These are phyloP conservation scores for Margaritispora aquatica DNA, from an alignment of 495 filamentous ascomycete species.

Conservation along the genomic window DNA sequence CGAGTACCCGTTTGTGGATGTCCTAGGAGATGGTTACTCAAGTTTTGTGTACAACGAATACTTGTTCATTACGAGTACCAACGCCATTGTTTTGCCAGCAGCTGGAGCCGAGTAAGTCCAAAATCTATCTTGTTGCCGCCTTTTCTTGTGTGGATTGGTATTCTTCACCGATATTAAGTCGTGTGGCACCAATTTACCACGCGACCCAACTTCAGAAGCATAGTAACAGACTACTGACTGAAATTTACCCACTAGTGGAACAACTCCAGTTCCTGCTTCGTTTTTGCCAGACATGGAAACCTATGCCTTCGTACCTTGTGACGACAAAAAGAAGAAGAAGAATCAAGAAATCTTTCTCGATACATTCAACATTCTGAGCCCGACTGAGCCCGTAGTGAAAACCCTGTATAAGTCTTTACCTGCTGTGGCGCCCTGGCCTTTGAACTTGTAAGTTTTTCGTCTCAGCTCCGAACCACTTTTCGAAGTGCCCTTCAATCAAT, in stretches of 20 bases:
- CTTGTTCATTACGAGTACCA: conserved; percentile 3
- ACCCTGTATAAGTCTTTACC: conserved; percentile 2
- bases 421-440: neutral
- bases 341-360: conserved; percentile 7
- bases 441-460: neutral
- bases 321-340: neutral
- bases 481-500: no score
- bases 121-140: no score
- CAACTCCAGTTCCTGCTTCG: neutral
- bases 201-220: no score
- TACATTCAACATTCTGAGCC: conserved; percentile 7
- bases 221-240: no score
- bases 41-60: conserved; percentile 12
- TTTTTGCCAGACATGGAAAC: conserved; percentile 10
- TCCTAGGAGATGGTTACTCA: conserved; percentile 20
- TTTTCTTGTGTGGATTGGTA: no score
- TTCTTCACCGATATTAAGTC: no score
- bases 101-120: conserved; percentile 1
- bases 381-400: conserved; percentile 3
- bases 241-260: no score
- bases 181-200: no score
- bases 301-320: conserved; percentile 3
- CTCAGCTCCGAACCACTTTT: no score
- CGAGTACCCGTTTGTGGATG: conserved; percentile 17
- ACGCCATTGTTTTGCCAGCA: neutral